Base-by-base conservation (phyloP, 352 stramenopile species). In the Elongisporangium senticosum region DNA sequence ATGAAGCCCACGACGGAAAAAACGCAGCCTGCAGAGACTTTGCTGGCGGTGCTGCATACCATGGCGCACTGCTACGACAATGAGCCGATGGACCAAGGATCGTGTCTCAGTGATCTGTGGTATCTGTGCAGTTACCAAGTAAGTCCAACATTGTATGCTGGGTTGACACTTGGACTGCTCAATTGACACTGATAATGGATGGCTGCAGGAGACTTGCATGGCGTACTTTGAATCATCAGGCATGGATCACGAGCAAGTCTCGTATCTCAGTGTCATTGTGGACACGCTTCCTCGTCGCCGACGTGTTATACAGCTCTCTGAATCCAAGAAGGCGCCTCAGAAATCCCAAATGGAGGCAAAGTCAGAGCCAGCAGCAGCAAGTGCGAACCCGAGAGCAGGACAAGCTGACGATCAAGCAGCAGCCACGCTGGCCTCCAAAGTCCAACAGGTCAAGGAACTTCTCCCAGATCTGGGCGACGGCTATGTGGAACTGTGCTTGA, bases 71-170 rank as follows among this genome's bases (percentile, higher is more conserved):
- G 77, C 50, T 79, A 69, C 7, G 58, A 79, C 33, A 68, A 83
- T 4, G 62, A 86, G 3, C 63, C 72, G 2, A 61, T 66, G 0
- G 82, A 94, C 56, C 71, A 81, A 33, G 84, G 82, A 14, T 88
- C 82, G 58, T 86, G 78, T 39, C 26, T 94, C 50, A 90, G 79
- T 39, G 84, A 94, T 61, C 55, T 91, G 21, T 90, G 79, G 79
- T 64, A 78, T 55, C 59, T 90, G 15, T 85, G 69, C 28, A 65
- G 68, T 23, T 87, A 86, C 59, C 85, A 77, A 53, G 72, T 79
- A 67, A 37, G 7, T 1, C 22, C 37, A 51, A 22, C n/a, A 53
- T 20, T 33, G 17, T 53, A n/a, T 48, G 15, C 19, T 52, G 17
- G 3, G 7, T 49, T 53, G 26, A 17, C 7, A 17, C 26, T 28